Percentiles rank a stretch among this genome's conserved stretches.
Evolutionary conservation across 2,329 filamentous ascomycete genomes (phyloP).

Genomic region (Cladosporium sp.): DNA sequence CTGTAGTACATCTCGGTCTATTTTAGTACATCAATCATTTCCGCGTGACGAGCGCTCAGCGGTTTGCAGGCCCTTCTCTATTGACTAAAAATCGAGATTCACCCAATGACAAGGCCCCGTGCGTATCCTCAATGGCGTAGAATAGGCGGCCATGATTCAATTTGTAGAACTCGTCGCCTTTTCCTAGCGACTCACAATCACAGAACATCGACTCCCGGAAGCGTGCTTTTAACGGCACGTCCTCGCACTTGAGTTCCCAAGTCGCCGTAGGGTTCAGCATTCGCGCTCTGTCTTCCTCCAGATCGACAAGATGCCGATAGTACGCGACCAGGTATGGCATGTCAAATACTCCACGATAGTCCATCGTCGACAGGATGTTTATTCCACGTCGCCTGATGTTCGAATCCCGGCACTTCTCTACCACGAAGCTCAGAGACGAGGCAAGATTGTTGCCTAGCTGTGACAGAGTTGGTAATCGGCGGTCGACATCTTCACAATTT

Average conservation of each 20-base stretch:
- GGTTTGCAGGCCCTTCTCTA: no score
- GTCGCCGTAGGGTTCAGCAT: not conserved
- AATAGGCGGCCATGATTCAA: not conserved
- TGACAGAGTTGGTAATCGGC: not conserved
- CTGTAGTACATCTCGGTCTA: no score
- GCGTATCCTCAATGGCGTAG: not conserved
- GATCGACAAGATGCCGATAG: constrained; percentile 8
- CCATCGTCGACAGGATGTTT: constrained; percentile 1
- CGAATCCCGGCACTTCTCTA: constrained; percentile 13
- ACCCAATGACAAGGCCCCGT: no score
- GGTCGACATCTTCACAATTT: not conserved
- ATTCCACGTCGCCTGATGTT: constrained; percentile 12
- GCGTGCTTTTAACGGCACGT: constrained; percentile 1
- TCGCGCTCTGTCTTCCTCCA: constrained; percentile 9
- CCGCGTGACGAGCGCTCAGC: no score
- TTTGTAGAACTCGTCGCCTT: constrained; percentile 3
- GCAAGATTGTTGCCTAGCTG: constrained; percentile 9
- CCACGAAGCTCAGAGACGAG: constrained; percentile 4
- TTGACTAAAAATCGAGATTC: no score
- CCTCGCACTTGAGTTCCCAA: not conserved
- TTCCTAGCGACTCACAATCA: not conserved
- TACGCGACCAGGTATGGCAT: constrained; percentile 11
- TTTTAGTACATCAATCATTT: no score
- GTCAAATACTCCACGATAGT: constrained; percentile 15
- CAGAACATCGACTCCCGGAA: not conserved